Evolutionary conservation across 2,329 filamentous ascomycete genomes (phyloP).

Genomic region (Anisogramma anomala): DNA sequence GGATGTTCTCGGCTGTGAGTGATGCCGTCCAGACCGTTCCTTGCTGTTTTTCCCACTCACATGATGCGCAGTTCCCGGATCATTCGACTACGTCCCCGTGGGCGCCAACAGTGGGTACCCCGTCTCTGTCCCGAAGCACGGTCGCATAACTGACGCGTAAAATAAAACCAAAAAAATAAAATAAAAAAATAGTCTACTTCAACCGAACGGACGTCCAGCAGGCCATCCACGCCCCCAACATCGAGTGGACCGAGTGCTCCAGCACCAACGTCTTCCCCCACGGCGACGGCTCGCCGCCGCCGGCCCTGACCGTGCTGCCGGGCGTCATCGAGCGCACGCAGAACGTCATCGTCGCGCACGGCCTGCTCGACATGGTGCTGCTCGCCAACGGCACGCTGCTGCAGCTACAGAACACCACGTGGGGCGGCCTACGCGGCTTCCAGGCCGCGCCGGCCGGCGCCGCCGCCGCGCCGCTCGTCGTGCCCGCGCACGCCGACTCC

Average conservation of each 20-base stretch:
- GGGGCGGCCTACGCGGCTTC: slow-evolving; percentile 59
- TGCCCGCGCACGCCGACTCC: slow-evolving; percentile 47
- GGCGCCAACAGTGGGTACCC: slow-evolving; percentile 32
- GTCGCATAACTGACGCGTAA: neutral
- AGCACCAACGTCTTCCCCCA: slow-evolving; percentile 27
- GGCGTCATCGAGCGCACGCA: slow-evolving; percentile 59
- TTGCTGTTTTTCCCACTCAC: no score
- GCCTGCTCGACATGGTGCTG: slow-evolving; percentile 55
- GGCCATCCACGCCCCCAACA: slow-evolving; percentile 21
- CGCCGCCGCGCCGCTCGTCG: slow-evolving; percentile 59
- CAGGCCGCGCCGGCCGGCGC: slow-evolving; percentile 42
- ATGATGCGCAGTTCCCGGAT: slow-evolving; percentile 40
- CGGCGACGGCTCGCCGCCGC: slow-evolving; percentile 16
- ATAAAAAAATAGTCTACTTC: slow-evolving; percentile 46
- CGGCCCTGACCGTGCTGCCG: slow-evolving; percentile 32
- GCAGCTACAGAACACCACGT: slow-evolving; percentile 67
- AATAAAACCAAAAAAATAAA: no score
- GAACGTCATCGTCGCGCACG: slow-evolving; percentile 60
- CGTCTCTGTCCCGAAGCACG: neutral
- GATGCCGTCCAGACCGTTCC: neutral
- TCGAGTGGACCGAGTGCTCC: slow-evolving; percentile 46
- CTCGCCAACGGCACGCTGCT: slow-evolving; percentile 55
- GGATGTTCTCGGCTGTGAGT: slow-evolving; percentile 49
- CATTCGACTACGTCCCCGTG: slow-evolving; percentile 48
- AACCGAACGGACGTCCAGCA: slow-evolving; percentile 58